Base-by-base conservation (phyloP, 2,329 filamentous ascomycete genomes). In the Colletotrichum tamarilloi region DNA sequence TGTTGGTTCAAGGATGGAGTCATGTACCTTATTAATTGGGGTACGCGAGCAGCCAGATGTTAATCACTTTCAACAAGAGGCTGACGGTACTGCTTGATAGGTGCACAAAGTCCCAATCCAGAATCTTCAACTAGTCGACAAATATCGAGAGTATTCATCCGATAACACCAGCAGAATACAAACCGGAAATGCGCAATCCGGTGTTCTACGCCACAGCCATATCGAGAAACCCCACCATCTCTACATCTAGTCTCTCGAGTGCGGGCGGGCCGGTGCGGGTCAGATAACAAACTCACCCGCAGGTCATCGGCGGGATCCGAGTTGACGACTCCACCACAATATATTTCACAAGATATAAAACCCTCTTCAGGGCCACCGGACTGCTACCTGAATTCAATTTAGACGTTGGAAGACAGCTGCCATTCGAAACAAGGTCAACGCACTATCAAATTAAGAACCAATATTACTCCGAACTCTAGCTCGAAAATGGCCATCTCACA, bases 291-390 rank as follows among this genome's bases (percentile, higher is more conserved):
- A 28, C 24, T 56, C 16, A 16, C 53, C 26, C 46, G 62, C 42
- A 59, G 72, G 62, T 11, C 26, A 16, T 74, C 72, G 72, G 72
- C 72, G 72, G 62, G 52, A 63, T 74, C 72, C 72, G 72, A 24
- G 46, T 53, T 67, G 57, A 67, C 72, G 58, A 30, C 22, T 52
- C 52, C 42, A 16, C 52, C 59, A 63, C 62, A 35, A 2, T 35
- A 7, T 8, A 19, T 5, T 32, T 28, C 9, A 30, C 14, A 24
- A 30, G n/a, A 49, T 35, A 55, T 63, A 63, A 62, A 59, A 30
- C 19, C 35, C 30, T 22, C 11, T 7, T 28, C 14, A 11, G 22
- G 3, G 1, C 24, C 55, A 5, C 53, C 6, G n/a, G 24, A 7
- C 16, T 28, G 11, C 16, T 2, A 0, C 1, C 4, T 5, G 42